Percentiles rank a stretch among this genome's conserved stretches.
Conservation (phyloP, 2,329 filamentous ascomycete species). For the Colletotrichum cuscutae region DNA sequence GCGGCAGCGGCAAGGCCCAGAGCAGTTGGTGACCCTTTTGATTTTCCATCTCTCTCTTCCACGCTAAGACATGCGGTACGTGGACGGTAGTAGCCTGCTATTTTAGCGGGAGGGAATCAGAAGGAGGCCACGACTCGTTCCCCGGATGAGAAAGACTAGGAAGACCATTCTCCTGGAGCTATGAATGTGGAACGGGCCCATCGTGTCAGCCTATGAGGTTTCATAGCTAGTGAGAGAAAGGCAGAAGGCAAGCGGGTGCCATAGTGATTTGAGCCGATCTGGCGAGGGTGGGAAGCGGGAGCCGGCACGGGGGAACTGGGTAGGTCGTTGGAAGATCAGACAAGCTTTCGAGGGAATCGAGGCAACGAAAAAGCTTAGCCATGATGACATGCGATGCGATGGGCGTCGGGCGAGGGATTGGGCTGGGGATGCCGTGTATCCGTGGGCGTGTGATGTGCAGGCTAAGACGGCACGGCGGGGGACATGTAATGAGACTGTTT, state of each 20-base stretch:
- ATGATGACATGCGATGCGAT: conserved; percentile 22
- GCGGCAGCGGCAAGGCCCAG: neutral
- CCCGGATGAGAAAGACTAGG: neutral
- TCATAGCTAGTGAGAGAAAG: no score
- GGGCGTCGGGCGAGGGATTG: neutral
- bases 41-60: neutral
- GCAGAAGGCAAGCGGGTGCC: no score
- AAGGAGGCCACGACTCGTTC: neutral
- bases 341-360: conserved; percentile 26
- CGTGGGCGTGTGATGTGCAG: neutral
- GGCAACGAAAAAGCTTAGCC: conserved; percentile 34
- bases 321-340: conserved; percentile 26
- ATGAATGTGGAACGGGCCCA: neutral
- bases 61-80: neutral
- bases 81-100: neutral
- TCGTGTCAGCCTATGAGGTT: neutral
- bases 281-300: conserved; percentile 8
- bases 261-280: neutral
- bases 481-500: neutral
- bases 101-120: neutral
- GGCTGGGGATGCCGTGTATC: neutral
- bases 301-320: conserved; percentile 11
- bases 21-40: neutral
- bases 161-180: neutral
- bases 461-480: conserved; percentile 5